Conservation (phyloP, 2,329 filamentous ascomycete species). For the Cercospora sojina region DNA sequence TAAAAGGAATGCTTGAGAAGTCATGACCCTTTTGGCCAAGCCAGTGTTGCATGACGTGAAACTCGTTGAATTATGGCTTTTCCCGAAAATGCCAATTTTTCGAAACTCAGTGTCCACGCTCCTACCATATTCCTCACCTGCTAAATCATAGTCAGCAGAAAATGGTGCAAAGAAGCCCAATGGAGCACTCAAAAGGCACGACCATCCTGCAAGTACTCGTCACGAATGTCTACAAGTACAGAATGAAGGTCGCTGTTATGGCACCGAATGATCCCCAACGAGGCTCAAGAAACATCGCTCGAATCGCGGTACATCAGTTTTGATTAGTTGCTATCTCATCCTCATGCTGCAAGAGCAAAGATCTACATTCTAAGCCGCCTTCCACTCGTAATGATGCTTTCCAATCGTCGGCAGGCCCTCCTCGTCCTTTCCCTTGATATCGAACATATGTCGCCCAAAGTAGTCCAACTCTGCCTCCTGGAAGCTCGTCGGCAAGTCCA, state of each 20-base stretch:
- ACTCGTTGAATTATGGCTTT: background rate
- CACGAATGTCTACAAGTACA: background rate
- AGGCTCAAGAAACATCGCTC: background rate
- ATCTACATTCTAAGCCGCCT: slow-evolving; percentile 39
- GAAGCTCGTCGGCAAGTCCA: slow-evolving; percentile 64
- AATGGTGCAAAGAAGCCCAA: background rate
- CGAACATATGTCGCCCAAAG: slow-evolving; percentile 67
- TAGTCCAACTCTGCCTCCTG: slow-evolving; percentile 71
- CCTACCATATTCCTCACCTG: too few relatives aligned
- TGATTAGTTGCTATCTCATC: background rate
- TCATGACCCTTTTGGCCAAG: background rate
- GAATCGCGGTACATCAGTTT: background rate
- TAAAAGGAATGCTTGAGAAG: background rate
- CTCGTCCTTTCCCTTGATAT: slow-evolving; percentile 55
- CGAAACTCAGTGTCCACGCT: too few relatives aligned
- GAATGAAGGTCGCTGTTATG: background rate
- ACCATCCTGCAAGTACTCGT: background rate
- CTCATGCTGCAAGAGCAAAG: background rate
- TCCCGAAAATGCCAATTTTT: background rate
- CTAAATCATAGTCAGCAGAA: too few relatives aligned
- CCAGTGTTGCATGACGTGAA: background rate
- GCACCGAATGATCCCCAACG: background rate
- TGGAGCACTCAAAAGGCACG: background rate
- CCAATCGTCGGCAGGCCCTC: slow-evolving; percentile 55
- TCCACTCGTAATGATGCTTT: slow-evolving; percentile 65